Base-by-base conservation (phyloP, 768 basidiomycete species). In the Cystofilobasidium bisporidii region DNA sequence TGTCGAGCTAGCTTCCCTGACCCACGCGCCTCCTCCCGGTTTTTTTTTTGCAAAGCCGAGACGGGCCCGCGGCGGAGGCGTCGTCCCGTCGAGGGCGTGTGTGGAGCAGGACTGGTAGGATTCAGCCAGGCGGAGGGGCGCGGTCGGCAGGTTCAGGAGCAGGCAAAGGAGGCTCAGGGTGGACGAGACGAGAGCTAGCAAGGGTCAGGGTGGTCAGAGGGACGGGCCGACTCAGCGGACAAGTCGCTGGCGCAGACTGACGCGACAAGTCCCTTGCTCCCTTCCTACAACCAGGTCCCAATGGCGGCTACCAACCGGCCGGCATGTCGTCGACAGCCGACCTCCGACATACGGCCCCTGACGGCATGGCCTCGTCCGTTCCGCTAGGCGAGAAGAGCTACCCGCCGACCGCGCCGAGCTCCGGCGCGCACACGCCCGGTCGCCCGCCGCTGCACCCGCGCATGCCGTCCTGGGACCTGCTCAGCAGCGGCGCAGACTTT, bases 401-500 rank as follows among this genome's bases (percentile, higher is more conserved):
- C 47, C 47, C 47, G 22, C n/a, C 30, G 26, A 32, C 53, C 2
- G 53, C 28, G 3, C 6, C 14, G 2, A 56, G 2, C 28, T 56
- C 53, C 8, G 28, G 28, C 30, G 15, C 8, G 8, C 30, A 28
- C 28, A 32, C 53, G 28, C 26, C 53, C 30, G 30, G 53, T 30
- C 28, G 15, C 45, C n/a, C n/a, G n/a, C n/a, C n/a, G n/a, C n/a
- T n/a, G n/a, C n/a, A n/a, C 30, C 50, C 50, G 26, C 24, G 50
- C 28, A 14, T 32, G 53, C 53, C 53, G 28, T 56, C 53, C 12
- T 56, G 53, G 53, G 53, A 56, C 53, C 3, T 56, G 53, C 53
- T 56, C 28, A 30, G 53, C 53, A 28, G 53, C n/a, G 38, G 17
- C 10, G 43, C 43, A 8, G 43, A 43, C 20, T 68, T 68, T 48